These are phyloP conservation scores for Diaporthe citrichinensis DNA, from an alignment of 2,329 filamentous ascomycete species.

Conservation along the genomic window DNA sequence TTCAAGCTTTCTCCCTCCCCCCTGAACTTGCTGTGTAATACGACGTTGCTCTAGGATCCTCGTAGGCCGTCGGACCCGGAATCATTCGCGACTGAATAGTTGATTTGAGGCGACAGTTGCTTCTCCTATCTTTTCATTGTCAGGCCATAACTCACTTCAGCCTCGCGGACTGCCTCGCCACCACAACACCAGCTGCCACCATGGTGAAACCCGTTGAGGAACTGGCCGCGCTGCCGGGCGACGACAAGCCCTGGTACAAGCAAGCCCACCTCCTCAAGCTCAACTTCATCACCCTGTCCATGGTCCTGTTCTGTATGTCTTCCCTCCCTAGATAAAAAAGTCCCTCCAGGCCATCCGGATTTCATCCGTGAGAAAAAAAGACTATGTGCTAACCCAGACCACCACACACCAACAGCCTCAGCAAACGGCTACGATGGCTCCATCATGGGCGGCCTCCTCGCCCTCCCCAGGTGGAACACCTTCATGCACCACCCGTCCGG, in stretches of 20 bases:
- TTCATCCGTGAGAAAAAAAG: no score
- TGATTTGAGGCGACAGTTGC: not conserved
- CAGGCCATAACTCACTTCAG: not conserved
- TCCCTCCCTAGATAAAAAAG: not conserved
- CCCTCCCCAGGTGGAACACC: conserved; percentile 29
- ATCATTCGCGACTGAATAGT: no score
- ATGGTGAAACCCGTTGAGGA: conserved; percentile 1
- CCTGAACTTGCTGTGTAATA: not conserved
- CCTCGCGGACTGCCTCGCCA: not conserved
- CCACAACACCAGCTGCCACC: not conserved
- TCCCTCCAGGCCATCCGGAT: not conserved
- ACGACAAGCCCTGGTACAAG: conserved; percentile 31
- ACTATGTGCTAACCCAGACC: not conserved
- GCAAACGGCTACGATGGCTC: conserved; percentile 36
- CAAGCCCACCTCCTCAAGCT: conserved; percentile 23
- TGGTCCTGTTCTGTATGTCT: conserved; percentile 31
- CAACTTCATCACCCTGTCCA: conserved; percentile 32
- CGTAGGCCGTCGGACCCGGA: not conserved
- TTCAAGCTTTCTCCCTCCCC: not conserved
- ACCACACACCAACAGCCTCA: not conserved
- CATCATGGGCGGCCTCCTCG: conserved; percentile 36
- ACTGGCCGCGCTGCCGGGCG: not conserved
- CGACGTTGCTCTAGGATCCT: not conserved
- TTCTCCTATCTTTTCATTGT: not conserved
- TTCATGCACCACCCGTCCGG: conserved; percentile 34